Evolutionary conservation across 257 asterid genomes (phyloP), one percentile per base, ranked within the genome.

Genomic region (Solanum ossicruentum): DNA sequence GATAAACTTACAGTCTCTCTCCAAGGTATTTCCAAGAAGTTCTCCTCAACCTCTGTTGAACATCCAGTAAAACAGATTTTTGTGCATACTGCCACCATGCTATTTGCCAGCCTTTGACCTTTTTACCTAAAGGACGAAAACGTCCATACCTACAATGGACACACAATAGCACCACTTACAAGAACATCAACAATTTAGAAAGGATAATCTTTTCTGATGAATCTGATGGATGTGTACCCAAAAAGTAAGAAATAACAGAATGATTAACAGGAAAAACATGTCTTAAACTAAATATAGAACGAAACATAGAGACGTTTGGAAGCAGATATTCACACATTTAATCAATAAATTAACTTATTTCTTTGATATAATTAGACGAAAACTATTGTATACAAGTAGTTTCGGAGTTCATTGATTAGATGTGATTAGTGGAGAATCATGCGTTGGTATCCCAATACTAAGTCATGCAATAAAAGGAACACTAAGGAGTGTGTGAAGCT

Each of bases 51-150:
- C 91, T 93, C 89, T 91, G 91, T 83, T 87, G 94, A 85, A 96
- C 97, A 89, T 96, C 98, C 80, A 93, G 90, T 84, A 95, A 93
- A 90, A 95, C 92, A 88, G 98, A 92, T 86, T 92, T 89, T 81
- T 95, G 98, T 80, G 99, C 98, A 85, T 96, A 96, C 84, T 89
- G 93, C 99, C 99, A 96, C 99, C 99, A 96, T 49, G 94, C 94
- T 85, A 89, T 91, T 87, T 95, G 94, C 99, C 99, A 96, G 86
- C 99, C 99, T 75, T 86, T 85, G 73, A 87, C 92, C 90, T 90
- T 95, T 91, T 89, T 86, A 65, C 85, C 89, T 89, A 96, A 84
- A 86, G 98, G 99, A 69, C 98, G 97, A 89, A 91, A 95, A 11
- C 97, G 94, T 23, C 99, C 99, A 88, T 95, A 95, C 89, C 99